Percentiles rank a stretch among this genome's conserved stretches.
phyloP scores from a whole-genome alignment of 495 filamentous ascomycete species.

The Ascobolus immersus region DNA sequence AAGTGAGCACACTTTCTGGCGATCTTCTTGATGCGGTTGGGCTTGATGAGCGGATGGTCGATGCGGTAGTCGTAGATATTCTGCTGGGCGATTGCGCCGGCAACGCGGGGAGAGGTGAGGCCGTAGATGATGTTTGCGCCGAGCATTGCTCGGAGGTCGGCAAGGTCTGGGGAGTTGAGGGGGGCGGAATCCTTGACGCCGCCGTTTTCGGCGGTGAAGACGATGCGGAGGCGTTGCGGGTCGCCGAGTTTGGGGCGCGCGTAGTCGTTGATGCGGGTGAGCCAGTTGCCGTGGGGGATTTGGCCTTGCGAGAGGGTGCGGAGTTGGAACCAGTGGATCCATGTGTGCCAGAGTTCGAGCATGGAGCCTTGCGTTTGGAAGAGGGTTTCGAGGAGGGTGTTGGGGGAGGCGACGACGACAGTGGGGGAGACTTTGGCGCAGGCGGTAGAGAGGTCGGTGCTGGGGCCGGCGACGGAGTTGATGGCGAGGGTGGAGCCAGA shows the following conservation, averaged over 20 bases:
- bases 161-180: constrained; percentile 39
- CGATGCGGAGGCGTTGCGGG: constrained; percentile 49
- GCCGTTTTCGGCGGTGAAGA: constrained; percentile 38
- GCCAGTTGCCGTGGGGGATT: constrained; percentile 41
- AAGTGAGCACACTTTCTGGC: constrained; percentile 39
- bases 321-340: constrained; percentile 44
- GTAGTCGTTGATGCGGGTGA: constrained; percentile 36
- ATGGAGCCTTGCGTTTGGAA: constrained; percentile 20
- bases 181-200: constrained; percentile 23
- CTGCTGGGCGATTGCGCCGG: constrained; percentile 64
- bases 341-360: constrained; percentile 25
- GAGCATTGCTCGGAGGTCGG: constrained; percentile 56
- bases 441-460: constrained; percentile 42
- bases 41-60: constrained; percentile 14
- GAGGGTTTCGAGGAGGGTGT: constrained; percentile 43
- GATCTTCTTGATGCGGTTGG: constrained; percentile 12
- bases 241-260: constrained; percentile 33
- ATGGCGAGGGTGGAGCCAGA: constrained; percentile 67
- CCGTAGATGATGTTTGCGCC: constrained; percentile 65
- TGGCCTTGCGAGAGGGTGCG: constrained; percentile 42
- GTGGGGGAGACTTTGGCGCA: constrained; percentile 54
- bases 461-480: constrained; percentile 54
- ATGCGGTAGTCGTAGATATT: constrained; percentile 68
- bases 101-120: constrained; percentile 53
- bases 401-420: constrained; percentile 52